These are phyloP conservation scores for Clarkia xantiana DNA, from an alignment of 345 rosid species.

Conservation along the genomic window DNA sequence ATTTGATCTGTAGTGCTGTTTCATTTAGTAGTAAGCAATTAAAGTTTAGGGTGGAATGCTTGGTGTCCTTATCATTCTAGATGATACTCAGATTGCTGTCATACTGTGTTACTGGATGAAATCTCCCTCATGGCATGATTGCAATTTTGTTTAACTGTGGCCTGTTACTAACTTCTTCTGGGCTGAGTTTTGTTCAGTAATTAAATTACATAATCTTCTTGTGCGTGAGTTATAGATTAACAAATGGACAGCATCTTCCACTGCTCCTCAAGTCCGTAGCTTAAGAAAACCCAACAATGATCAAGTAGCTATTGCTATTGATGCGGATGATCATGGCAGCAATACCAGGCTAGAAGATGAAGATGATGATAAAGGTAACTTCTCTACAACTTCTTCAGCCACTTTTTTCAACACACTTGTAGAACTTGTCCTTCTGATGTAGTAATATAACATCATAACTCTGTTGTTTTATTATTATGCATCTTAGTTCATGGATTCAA, in stretches of 20 bases:
- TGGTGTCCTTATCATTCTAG: too few relatives aligned
- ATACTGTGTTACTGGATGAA: too few relatives aligned
- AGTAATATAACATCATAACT: background rate
- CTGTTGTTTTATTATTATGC: background rate
- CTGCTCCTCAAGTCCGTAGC: constrained; percentile 74
- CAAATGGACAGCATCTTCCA: constrained; percentile 53
- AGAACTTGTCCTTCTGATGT: background rate
- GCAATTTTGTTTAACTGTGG: too few relatives aligned
- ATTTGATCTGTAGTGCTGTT: too few relatives aligned
- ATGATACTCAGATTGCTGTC: too few relatives aligned
- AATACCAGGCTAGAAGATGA: constrained; percentile 54
- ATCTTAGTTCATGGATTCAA: constrained; percentile 78
- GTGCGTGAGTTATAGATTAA: constrained; percentile 30
- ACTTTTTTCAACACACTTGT: background rate
- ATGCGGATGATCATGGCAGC: constrained; percentile 27
- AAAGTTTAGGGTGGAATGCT: too few relatives aligned
- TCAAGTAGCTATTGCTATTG: constrained; percentile 80
- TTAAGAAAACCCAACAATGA: constrained; percentile 75
- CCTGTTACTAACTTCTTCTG: too few relatives aligned
- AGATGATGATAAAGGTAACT: constrained; percentile 84
- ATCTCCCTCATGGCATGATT: too few relatives aligned
- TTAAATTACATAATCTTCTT: background rate
- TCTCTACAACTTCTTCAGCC: background rate
- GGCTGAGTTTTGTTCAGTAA: too few relatives aligned
- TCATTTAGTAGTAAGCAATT: too few relatives aligned